phyloP scores from a whole-genome alignment of 2,329 filamentous ascomycete genomes.

The Paecilomyces formosus region DNA sequence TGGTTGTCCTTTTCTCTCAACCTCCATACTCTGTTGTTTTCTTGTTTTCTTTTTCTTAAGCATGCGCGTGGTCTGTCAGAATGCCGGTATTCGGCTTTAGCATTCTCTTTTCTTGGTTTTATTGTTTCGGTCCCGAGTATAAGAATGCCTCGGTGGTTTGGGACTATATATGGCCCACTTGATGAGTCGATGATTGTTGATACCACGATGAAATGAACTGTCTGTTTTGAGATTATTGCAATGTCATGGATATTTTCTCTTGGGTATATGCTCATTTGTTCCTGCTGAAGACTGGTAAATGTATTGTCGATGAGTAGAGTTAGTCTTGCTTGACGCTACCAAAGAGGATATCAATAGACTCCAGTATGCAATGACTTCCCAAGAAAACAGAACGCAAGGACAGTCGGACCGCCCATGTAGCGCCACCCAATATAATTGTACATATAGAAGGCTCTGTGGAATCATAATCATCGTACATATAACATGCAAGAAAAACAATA shows the following conservation, averaged over 20 bases:
- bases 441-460: slow-evolving; percentile 6
- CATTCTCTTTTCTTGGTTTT: not conserved
- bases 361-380: not conserved
- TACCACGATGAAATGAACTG: not conserved
- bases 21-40: not conserved
- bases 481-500: not conserved
- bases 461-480: not conserved
- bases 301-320: not conserved
- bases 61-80: not conserved
- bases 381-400: not conserved
- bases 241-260: not conserved
- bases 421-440: slow-evolving; percentile 8
- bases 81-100: not conserved
- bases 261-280: not conserved
- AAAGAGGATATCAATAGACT: not conserved
- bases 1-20: not conserved
- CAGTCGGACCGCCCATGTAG: not conserved
- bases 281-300: not conserved
- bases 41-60: not conserved
- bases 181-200: not conserved
- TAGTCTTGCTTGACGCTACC: not conserved
- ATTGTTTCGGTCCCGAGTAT: not conserved
- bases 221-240: not conserved
- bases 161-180: not conserved
- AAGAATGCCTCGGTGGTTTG: not conserved